Percentiles rank a stretch among this genome's conserved stretches.
Conservation (phyloP, 108 stramenopile genomes). For the Hondaea fermentalgiana region DNA sequence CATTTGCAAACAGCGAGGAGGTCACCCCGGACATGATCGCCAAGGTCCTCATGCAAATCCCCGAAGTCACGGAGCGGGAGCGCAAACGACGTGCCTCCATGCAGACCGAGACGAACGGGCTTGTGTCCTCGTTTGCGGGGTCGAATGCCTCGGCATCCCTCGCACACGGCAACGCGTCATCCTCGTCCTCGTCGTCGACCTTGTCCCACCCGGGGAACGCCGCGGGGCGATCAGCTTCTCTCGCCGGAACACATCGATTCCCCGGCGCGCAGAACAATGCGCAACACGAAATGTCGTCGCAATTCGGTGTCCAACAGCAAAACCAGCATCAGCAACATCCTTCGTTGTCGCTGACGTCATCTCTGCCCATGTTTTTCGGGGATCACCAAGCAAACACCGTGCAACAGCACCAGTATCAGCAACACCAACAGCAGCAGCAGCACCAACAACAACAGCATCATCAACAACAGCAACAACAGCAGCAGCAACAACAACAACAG, state of each 20-base stretch:
- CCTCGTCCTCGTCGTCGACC: neutral
- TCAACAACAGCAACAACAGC: neutral
- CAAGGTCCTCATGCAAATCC: neutral
- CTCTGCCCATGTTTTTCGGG: too few relatives aligned
- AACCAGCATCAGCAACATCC: neutral
- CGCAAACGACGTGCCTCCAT: neutral
- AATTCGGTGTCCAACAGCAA: neutral
- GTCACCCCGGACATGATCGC: neutral
- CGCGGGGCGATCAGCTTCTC: too few relatives aligned
- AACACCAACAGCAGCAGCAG: neutral
- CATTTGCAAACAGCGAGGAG: neutral
- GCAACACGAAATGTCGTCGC: too few relatives aligned
- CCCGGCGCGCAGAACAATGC: too few relatives aligned
- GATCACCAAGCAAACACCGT: too few relatives aligned
- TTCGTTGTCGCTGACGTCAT: too few relatives aligned
- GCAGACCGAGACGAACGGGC: neutral
- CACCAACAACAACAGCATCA: neutral
- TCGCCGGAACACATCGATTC: too few relatives aligned
- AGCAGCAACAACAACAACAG: neutral
- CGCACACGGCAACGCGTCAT: too few relatives aligned
- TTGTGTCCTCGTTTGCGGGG: neutral
- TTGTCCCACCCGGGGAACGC: too few relatives aligned
- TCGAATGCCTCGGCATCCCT: neutral
- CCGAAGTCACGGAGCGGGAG: neutral
- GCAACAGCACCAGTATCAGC: neutral